These are phyloP conservation scores for Bothia castanella DNA, from an alignment of 1,284 basidiomycete species.

Conservation along the genomic window DNA sequence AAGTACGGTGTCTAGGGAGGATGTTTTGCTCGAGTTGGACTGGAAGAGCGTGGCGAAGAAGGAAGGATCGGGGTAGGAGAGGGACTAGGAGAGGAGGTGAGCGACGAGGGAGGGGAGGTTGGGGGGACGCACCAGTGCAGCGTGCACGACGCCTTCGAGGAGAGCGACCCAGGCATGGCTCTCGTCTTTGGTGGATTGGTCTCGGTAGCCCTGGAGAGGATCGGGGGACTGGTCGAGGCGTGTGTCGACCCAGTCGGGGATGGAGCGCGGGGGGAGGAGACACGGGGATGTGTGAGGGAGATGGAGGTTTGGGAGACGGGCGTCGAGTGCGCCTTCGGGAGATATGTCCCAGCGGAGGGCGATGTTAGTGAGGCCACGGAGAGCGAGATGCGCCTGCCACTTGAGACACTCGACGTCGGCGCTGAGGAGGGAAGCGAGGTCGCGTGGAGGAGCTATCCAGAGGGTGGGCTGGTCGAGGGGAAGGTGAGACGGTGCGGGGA, in stretches of 20 bases:
- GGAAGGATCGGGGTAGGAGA: constrained; percentile 43
- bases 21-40: constrained; percentile 28
- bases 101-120: neutral
- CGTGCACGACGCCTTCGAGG: constrained; percentile 69
- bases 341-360: constrained; percentile 62
- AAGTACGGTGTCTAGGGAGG: constrained; percentile 44
- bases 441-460: constrained; percentile 57
- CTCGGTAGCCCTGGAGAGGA: constrained; percentile 61
- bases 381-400: constrained; percentile 79
- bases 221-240: constrained; percentile 41
- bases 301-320: constrained; percentile 63
- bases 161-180: constrained; percentile 75
- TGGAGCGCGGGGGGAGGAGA: constrained; percentile 59
- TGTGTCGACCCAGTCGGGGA: constrained; percentile 67
- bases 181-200: constrained; percentile 59
- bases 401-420: constrained; percentile 78
- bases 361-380: constrained; percentile 53
- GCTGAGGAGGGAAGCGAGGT: constrained; percentile 47
- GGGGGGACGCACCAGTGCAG: constrained; percentile 56
- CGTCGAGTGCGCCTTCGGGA: constrained; percentile 62
- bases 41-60: constrained; percentile 40
- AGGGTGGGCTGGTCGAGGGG: constrained; percentile 46
- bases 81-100: constrained; percentile 36
- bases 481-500: constrained; percentile 30
- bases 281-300: constrained; percentile 44